Percentiles rank a stretch among this genome's conserved stretches.
These are phyloP conservation scores for Carpinus fangiana DNA, from an alignment of 306 rosid genomes.

Conservation along the genomic window DNA sequence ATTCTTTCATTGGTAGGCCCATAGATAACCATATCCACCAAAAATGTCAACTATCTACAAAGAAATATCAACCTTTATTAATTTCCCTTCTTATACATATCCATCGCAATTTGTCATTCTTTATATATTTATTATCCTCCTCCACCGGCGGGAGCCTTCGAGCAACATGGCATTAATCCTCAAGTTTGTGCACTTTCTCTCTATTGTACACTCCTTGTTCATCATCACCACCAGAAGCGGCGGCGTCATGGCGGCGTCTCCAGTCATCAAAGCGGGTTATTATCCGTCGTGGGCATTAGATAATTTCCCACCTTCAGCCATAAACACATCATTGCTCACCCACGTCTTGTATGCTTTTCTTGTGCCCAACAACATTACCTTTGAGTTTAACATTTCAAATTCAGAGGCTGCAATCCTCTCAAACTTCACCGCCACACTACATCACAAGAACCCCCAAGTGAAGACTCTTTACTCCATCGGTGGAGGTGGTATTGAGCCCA, in stretches of 20 bases:
- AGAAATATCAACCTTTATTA: too few relatives aligned
- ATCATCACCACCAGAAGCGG: not conserved
- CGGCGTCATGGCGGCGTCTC: not conserved
- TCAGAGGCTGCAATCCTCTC: conserved; percentile 32
- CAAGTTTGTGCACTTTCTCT: not conserved
- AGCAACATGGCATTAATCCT: too few relatives aligned
- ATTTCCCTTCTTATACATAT: too few relatives aligned
- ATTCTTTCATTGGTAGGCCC: not conserved
- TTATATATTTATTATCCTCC: too few relatives aligned
- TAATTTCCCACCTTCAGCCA: conserved; percentile 56
- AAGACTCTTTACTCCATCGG: conserved; percentile 59
- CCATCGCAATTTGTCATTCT: too few relatives aligned
- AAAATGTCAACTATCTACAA: too few relatives aligned
- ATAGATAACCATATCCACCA: not conserved
- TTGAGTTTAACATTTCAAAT: conserved; percentile 34
- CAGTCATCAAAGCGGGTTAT: conserved; percentile 53
- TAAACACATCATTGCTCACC: conserved; percentile 64
- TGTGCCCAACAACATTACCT: conserved; percentile 42
- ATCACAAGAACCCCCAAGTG: conserved; percentile 27
- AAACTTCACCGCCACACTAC: conserved; percentile 46
- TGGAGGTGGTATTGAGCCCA: conserved; percentile 35
- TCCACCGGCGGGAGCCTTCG: too few relatives aligned
- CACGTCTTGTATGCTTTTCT: conserved; percentile 66
- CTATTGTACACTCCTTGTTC: conserved; percentile 5
- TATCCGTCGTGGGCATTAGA: conserved; percentile 41